phyloP scores from a whole-genome alignment of 768 basidiomycete genomes.

The Lentinula detonsa region DNA sequence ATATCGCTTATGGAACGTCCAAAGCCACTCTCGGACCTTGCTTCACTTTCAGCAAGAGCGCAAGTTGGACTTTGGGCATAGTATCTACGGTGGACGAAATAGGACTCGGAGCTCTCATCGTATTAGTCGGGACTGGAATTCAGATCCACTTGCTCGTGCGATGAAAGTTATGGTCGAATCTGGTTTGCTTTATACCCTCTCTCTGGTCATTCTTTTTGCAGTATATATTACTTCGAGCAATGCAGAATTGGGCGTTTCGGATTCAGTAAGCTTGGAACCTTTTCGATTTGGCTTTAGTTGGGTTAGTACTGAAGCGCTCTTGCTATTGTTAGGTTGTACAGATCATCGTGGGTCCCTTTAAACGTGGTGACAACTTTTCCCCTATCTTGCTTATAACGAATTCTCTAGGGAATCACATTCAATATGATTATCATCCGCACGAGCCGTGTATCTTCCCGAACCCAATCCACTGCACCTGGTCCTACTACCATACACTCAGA shows the following conservation, averaged over 20 bases:
- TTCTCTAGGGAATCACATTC: slow-evolving; percentile 23
- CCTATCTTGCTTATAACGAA: not conserved
- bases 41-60: slow-evolving; percentile 7
- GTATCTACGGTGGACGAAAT: not conserved
- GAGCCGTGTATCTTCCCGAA: not conserved
- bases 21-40: slow-evolving; percentile 17
- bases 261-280: slow-evolving; percentile 22
- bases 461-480: not conserved
- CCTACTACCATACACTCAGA: not conserved
- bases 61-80: slow-evolving; percentile 4
- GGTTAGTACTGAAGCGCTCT: not conserved
- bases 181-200: slow-evolving; percentile 30
- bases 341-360: slow-evolving; percentile 26
- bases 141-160: slow-evolving; percentile 18
- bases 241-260: slow-evolving; percentile 29
- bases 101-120: not conserved
- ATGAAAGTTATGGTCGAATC: slow-evolving; percentile 31
- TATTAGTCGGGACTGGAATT: not conserved
- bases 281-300: not conserved
- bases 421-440: slow-evolving; percentile 22
- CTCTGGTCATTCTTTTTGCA: slow-evolving; percentile 27
- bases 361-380: not conserved
- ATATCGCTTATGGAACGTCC: slow-evolving; percentile 27
- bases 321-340: slow-evolving; percentile 26
- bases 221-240: slow-evolving; percentile 30